These are phyloP conservation scores for Neonothopanus nambi DNA, from an alignment of 1,284 basidiomycete species.

Conservation along the genomic window DNA sequence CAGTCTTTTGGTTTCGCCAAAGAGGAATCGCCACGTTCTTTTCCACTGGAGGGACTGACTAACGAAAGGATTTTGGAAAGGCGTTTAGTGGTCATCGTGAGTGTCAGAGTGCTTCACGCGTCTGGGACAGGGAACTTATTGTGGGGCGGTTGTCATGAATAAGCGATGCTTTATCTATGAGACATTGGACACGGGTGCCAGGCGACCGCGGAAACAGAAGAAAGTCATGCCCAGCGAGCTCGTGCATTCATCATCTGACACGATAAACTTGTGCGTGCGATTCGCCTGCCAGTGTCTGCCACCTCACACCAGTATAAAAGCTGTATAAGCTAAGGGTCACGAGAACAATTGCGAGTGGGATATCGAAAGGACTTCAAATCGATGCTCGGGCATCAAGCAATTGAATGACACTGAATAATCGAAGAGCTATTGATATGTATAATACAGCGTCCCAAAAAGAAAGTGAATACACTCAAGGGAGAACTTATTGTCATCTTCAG, in stretches of 20 bases:
- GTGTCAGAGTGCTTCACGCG: neutral
- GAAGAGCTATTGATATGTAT: too few relatives aligned
- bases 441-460: too few relatives aligned
- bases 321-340: too few relatives aligned
- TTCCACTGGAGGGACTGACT: conserved; percentile 7
- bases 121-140: neutral
- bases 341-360: too few relatives aligned
- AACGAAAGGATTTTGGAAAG: conserved; percentile 13
- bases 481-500: too few relatives aligned
- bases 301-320: too few relatives aligned
- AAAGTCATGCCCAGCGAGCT: neutral
- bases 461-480: too few relatives aligned
- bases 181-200: neutral
- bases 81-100: conserved; percentile 11
- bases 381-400: too few relatives aligned
- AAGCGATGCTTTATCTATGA: neutral
- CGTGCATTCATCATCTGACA: conserved; percentile 9
- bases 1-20: conserved; percentile 26
- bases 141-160: neutral
- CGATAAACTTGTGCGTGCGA: too few relatives aligned
- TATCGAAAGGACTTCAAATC: too few relatives aligned
- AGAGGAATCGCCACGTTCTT: neutral
- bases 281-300: too few relatives aligned
- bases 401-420: too few relatives aligned
- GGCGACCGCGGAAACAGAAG: neutral